A percentile compares a stretch with the other conserved stretches of the same genome.
phyloP scores from a whole-genome alignment of 345 rosid species.

The Passiflora organensis region DNA sequence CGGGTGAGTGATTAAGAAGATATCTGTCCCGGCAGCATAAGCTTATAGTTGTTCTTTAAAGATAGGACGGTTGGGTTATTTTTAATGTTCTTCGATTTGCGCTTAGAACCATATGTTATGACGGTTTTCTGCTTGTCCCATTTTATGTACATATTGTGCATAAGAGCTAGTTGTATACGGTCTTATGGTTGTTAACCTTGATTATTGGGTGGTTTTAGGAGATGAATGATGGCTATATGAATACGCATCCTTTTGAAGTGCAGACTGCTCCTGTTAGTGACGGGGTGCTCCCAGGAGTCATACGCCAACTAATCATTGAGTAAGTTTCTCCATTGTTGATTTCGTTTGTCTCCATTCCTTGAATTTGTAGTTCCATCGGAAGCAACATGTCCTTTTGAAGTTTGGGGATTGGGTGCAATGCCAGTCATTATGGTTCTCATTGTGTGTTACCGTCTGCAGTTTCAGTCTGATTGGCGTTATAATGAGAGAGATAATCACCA shows the following conservation, averaged over 20 bases:
- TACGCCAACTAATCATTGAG: conserved; percentile 82
- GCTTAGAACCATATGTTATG: too few relatives aligned
- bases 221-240: conserved; percentile 6
- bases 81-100: too few relatives aligned
- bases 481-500: not conserved
- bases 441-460: too few relatives aligned
- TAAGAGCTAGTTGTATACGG: not conserved
- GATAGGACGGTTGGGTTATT: not conserved
- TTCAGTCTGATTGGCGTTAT: not conserved
- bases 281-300: conserved; percentile 84
- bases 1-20: conserved; percentile 45
- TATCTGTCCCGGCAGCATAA: too few relatives aligned
- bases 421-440: too few relatives aligned
- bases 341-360: too few relatives aligned
- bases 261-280: conserved; percentile 74
- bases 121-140: not conserved
- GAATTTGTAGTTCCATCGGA: too few relatives aligned
- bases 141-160: too few relatives aligned
- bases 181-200: not conserved
- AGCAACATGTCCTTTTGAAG: too few relatives aligned
- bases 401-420: too few relatives aligned
- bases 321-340: conserved; percentile 13
- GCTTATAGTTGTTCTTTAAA: too few relatives aligned
- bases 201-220: conserved; percentile 32
- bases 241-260: conserved; percentile 42